Base-by-base conservation (phyloP, 75 land plant species). In the Gnetum montanum region DNA sequence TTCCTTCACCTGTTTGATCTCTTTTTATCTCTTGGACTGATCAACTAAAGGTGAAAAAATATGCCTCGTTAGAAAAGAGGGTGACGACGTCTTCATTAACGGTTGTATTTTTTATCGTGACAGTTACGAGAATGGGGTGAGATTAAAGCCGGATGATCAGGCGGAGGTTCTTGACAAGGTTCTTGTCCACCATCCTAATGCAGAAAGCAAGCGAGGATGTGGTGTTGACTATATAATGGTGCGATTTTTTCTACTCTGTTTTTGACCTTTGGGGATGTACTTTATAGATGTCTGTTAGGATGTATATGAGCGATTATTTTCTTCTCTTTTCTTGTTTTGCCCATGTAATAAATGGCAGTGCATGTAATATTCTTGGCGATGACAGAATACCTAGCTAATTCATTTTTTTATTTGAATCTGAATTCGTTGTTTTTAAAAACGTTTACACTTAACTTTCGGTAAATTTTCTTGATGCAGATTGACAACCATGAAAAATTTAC, bases 101-200 rank as follows among this genome's bases (percentile, higher is more conserved):
- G 5, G 3, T 40, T 40, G 35, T 51, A n/a, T 16, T 13, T 13
- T 26, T 18, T 31, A 31, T n/a, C n/a, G n/a, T 18, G 33, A 31
- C 54, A 33, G 55, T 8, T 63, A 68, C 31, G 22, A 43, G 10
- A 35, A 19, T 37, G 70, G 70, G 8, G 70, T 62, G 13, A 43
- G 68, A 38, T 41, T 68, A 20, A n/a, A 26, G 31, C 43, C 45
- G 20, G 70, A 61, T 30, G 58, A 68, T 59, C 58, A 68, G 45
- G 36, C 20, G 13, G 18, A 50, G 19, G 12, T 68, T 23, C 49
- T 63, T 22, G 65, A 61, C 19, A 59, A 54, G 23, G 57, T 50
- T 41, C 24, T 68, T 4, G 8, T 59, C 28, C 41, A 68, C 46
- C 59, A 62, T 62, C 66, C 59, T 12, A 58, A 62, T 0, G 27